Evolutionary conservation across 257 asterid species (phyloP), one percentile per base, ranked within the genome.

Genomic region (Penstemon davidsonii): DNA sequence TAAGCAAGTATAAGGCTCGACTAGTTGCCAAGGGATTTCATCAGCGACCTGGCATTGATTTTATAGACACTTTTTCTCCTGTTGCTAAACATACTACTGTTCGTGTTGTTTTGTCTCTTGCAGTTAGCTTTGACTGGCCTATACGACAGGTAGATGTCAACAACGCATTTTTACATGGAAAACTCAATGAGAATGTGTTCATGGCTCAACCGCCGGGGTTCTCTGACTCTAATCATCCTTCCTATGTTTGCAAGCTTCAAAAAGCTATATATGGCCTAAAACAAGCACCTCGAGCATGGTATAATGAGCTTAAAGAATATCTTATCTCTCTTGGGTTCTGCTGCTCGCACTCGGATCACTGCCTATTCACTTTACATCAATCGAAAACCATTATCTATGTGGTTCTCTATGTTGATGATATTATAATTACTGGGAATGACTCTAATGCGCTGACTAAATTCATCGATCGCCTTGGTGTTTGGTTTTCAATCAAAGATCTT

Each of bases 151-250:
- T 18, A 3, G 53, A 44, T 18, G 11, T 61, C 0, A 61, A 13
- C 8, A 61, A 57, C 11, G 62, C 25, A 2, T 61, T 61, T 61
- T 54, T 61, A 4, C 38, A 44, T 6, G 51, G 51, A 5, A 4
- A 10, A 5, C 62, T 57, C 2, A 12, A 9, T 3, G 40, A 33
- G 6, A 8, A 8, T 33, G 60, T 64, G 0, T 64, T 4, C 7
- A 46, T 68, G 58, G 5, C 39, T n/a, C 73, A 68, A 46, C 58
- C 41, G 0, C 9, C 44, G 0, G 67, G 60, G 19, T 69, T 59
- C 7, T 0, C 7, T 10, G 42, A 57, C n/a, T 3, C 5, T 3
- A 3, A 8, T 57, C 2, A 1, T 5, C 61, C 70, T 5, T 4
- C 2, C 2, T 38, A 60, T 50, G 68, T 60, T 0, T 60, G 55